Evolutionary conservation across 1,139 yeast genomes (phyloP).

Genomic region (Kurtzmaniella quercitrusa): DNA sequence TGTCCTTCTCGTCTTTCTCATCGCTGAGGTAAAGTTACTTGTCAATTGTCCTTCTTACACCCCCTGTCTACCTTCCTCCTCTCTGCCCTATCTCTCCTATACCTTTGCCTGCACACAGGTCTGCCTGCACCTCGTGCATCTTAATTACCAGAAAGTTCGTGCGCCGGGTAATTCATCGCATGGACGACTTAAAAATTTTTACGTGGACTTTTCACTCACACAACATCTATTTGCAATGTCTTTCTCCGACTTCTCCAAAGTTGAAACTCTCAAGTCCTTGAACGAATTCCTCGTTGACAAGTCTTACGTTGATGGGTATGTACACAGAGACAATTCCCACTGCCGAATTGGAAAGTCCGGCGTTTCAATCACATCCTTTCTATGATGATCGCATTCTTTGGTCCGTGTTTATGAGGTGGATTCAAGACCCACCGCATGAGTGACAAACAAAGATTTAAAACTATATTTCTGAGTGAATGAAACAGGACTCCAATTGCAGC

Average conservation of each 20-base stretch:
- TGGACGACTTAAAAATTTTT: constrained; percentile 3
- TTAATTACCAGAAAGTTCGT: background rate
- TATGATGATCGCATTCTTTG: constrained; percentile 74
- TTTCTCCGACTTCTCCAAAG: constrained; percentile 74
- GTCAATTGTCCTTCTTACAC: too few species aligned
- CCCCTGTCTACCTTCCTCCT: too few species aligned
- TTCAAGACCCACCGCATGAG: constrained; percentile 92
- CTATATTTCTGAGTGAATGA: constrained; percentile 2
- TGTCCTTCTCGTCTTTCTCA: too few species aligned
- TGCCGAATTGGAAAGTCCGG: background rate
- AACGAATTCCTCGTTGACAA: constrained; percentile 86
- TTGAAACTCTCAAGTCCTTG: constrained; percentile 79
- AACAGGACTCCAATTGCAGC: background rate
- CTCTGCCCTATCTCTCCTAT: too few species aligned
- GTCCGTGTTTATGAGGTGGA: constrained; percentile 97
- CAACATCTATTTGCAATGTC: constrained; percentile 43
- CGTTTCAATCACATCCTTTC: background rate
- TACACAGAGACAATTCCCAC: constrained; percentile 11
- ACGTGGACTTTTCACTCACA: constrained; percentile 4
- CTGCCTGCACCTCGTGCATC: background rate
- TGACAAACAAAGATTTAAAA: constrained; percentile 43
- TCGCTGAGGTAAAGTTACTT: too few species aligned
- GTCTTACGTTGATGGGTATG: constrained; percentile 94
- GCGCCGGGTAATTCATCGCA: background rate
- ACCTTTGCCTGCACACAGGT: background rate